A percentile compares a stretch with the other conserved stretches of the same genome.
Evolutionary conservation across 1,284 basidiomycete species (phyloP).

Genomic region (Microbotryum lychnidis-dioicae): DNA sequence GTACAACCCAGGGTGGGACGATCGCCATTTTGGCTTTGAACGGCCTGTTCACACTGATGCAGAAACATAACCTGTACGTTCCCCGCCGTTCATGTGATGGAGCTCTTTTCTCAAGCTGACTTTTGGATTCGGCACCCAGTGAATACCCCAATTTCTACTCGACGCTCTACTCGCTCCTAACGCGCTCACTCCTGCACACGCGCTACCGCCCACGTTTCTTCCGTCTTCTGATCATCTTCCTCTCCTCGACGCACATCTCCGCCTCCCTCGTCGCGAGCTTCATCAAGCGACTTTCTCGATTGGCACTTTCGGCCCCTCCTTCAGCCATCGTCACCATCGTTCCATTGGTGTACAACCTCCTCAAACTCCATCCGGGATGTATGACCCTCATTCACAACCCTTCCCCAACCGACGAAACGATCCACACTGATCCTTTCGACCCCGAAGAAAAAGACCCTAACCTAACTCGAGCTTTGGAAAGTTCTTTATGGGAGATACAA

Average conservation of each 20-base stretch:
- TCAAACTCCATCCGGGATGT: slow-evolving; percentile 82
- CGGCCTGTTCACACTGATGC: slow-evolving; percentile 82
- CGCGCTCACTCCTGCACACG: slow-evolving; percentile 77
- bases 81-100: neutral
- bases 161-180: slow-evolving; percentile 81
- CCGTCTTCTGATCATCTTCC: slow-evolving; percentile 79
- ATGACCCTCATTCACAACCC: slow-evolving; percentile 80
- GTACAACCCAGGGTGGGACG: slow-evolving; percentile 67
- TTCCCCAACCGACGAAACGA: too few relatives aligned
- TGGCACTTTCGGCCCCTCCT: slow-evolving; percentile 77
- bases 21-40: slow-evolving; percentile 88
- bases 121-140: slow-evolving; percentile 42
- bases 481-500: slow-evolving; percentile 85
- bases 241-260: slow-evolving; percentile 86
- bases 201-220: slow-evolving; percentile 93
- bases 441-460: slow-evolving; percentile 62
- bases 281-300: slow-evolving; percentile 77
- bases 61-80: slow-evolving; percentile 81
- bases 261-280: slow-evolving; percentile 85
- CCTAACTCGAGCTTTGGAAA: slow-evolving; percentile 68
- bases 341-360: slow-evolving; percentile 88
- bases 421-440: slow-evolving; percentile 61
- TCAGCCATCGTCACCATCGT: slow-evolving; percentile 83
- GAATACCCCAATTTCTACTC: slow-evolving; percentile 96
- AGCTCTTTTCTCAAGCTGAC: slow-evolving; percentile 1